phyloP scores from a whole-genome alignment of 2,329 filamentous ascomycete species.

The Onygenales sp. region DNA sequence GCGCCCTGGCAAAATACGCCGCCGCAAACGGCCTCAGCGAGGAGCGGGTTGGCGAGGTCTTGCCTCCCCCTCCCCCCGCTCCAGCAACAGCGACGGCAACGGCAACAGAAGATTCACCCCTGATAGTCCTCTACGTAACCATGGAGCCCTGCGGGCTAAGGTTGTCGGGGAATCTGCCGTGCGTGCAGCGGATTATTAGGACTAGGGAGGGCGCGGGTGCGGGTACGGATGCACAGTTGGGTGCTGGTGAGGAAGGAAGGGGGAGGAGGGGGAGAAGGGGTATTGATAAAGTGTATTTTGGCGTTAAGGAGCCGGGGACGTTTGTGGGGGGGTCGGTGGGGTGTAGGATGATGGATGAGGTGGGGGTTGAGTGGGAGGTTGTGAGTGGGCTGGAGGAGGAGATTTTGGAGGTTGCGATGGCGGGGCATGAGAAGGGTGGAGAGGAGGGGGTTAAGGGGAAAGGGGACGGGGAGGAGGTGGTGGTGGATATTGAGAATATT shows the following conservation, averaged over 20 bases:
- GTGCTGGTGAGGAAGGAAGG: slow-evolving; percentile 9
- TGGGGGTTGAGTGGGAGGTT: slow-evolving; percentile 64
- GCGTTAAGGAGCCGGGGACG: slow-evolving; percentile 78
- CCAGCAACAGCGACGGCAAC: neutral
- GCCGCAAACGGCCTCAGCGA: slow-evolving; percentile 24
- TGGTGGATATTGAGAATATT: slow-evolving; percentile 29
- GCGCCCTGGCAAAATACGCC: slow-evolving; percentile 64
- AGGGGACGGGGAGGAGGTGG: slow-evolving; percentile 16
- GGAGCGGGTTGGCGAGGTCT: slow-evolving; percentile 32
- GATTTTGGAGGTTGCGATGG: slow-evolving; percentile 72
- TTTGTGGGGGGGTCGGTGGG: slow-evolving; percentile 81
- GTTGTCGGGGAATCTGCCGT: slow-evolving; percentile 37
- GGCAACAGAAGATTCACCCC: too few relatives aligned
- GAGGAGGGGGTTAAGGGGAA: slow-evolving; percentile 17
- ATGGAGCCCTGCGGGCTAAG: slow-evolving; percentile 53
- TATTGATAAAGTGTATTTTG: slow-evolving; percentile 73
- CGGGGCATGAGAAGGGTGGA: slow-evolving; percentile 54
- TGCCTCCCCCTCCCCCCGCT: neutral
- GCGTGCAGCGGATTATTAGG: slow-evolving; percentile 66
- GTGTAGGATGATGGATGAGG: slow-evolving; percentile 56
- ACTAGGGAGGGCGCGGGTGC: slow-evolving; percentile 21
- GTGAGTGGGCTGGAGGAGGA: slow-evolving; percentile 68
- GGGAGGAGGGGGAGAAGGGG: slow-evolving; percentile 32
- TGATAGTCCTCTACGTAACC: slow-evolving; percentile 71
- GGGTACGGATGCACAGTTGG: neutral